phyloP scores from a whole-genome alignment of 2,329 filamentous ascomycete genomes.

The Ceratocystis ficicola region DNA sequence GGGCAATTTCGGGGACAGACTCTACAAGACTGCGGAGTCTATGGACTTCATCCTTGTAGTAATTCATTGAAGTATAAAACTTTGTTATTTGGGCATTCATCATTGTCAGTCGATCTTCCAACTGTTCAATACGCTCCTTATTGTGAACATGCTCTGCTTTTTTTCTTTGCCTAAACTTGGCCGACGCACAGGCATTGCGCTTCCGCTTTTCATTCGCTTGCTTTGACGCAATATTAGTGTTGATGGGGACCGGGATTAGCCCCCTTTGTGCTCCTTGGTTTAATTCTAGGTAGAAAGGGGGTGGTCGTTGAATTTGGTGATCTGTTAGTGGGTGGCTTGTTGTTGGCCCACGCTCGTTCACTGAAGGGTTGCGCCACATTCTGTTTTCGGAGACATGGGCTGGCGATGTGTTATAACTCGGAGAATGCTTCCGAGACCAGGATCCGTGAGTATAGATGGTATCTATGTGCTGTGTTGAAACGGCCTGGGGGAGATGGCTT shows the following conservation, averaged over 20 bases:
- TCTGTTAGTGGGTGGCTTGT: neutral
- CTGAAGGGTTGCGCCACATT: neutral
- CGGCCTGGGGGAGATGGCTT: neutral
- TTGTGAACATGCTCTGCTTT: constrained; percentile 73
- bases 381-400: neutral
- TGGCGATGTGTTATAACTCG: neutral
- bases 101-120: constrained; percentile 2
- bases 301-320: neutral
- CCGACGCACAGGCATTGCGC: constrained; percentile 74
- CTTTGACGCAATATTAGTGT: constrained; percentile 46
- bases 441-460: neutral
- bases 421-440: neutral
- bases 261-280: constrained; percentile 3
- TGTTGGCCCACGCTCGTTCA: neutral
- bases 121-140: constrained; percentile 40
- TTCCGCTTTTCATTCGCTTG: constrained; percentile 76
- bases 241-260: constrained; percentile 13
- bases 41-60: constrained; percentile 2
- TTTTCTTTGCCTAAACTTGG: constrained; percentile 54
- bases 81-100: neutral
- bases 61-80: neutral
- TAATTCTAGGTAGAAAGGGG: neutral
- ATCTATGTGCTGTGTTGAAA: neutral
- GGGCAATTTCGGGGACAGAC: constrained; percentile 1
- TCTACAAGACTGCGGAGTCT: neutral